Conservation (phyloP, 2,329 filamentous ascomycete species). For the Colletotrichum australisinense region DNA sequence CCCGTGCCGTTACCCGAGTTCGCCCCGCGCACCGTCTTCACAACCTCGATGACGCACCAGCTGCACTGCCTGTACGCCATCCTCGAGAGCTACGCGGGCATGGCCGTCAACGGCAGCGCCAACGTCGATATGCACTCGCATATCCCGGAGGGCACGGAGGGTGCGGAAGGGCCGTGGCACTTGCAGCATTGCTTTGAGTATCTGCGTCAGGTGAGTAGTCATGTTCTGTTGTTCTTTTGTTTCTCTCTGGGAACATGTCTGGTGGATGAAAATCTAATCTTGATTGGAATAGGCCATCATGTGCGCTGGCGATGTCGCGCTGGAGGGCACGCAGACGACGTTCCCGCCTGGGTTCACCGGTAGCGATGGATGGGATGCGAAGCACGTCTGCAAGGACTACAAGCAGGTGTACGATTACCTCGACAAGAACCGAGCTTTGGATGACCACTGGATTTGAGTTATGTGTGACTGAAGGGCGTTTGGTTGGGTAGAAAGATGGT, state of each 20-base stretch:
- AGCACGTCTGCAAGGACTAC: conserved; percentile 55
- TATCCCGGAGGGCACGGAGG: conserved; percentile 39
- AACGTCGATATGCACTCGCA: conserved; percentile 36
- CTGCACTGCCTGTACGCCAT: conserved; percentile 55
- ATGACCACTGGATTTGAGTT: conserved; percentile 50
- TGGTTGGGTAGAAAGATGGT: not conserved
- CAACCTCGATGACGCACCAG: conserved; percentile 57
- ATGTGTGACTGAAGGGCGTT: conserved; percentile 5
- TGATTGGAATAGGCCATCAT: conserved; percentile 42
- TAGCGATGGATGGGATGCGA: conserved; percentile 56
- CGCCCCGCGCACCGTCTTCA: conserved; percentile 50
- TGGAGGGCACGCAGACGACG: conserved; percentile 53
- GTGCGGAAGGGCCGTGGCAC: conserved; percentile 43
- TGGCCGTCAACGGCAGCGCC: conserved; percentile 30
- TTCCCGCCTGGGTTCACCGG: conserved; percentile 50
- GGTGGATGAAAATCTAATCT: not conserved
- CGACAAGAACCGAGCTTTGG: conserved; percentile 46
- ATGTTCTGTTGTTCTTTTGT: not conserved
- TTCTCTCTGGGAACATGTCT: not conserved
- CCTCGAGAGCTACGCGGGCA: conserved; percentile 45
- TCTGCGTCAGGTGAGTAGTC: conserved; percentile 36
- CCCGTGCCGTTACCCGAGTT: conserved; percentile 47
- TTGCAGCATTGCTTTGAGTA: conserved; percentile 54
- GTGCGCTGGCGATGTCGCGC: conserved; percentile 45
- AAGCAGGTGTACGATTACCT: conserved; percentile 47